Evolutionary conservation across 768 basidiomycete genomes (phyloP).

Genomic region (Pulveroboletus sp.): DNA sequence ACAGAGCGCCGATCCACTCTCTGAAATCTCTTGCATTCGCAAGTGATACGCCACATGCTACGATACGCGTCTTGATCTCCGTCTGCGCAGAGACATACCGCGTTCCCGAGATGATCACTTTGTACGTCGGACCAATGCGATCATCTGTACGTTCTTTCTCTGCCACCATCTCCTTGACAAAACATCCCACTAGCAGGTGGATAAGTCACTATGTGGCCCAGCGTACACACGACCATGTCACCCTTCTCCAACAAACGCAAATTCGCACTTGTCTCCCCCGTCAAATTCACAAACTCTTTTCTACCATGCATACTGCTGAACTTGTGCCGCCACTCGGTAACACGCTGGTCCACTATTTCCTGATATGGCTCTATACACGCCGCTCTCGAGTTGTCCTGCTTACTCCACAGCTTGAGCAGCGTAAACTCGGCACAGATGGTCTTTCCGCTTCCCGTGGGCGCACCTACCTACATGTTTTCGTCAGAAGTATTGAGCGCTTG

Average conservation of each 20-base stretch:
- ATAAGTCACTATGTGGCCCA: conserved; percentile 53
- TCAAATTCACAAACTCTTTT: conserved; percentile 91
- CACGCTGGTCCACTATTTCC: conserved; percentile 93
- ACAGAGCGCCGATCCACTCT: conserved; percentile 95
- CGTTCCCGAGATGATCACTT: conserved; percentile 94
- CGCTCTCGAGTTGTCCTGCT: conserved; percentile 76
- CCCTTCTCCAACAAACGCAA: conserved; percentile 85
- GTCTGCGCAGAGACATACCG: conserved; percentile 95
- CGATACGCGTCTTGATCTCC: conserved; percentile 87
- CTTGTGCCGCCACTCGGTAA: conserved; percentile 85
- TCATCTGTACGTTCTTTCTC: conserved; percentile 92
- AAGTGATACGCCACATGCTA: conserved; percentile 92
- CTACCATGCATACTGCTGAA: conserved; percentile 82
- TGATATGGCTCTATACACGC: conserved; percentile 97
- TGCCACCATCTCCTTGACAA: conserved; percentile 95
- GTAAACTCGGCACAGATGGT: conserved; percentile 98
- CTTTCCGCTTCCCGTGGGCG: conserved; percentile 96
- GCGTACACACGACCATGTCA: conserved; percentile 93
- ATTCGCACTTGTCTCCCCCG: conserved; percentile 93
- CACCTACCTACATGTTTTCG: conserved; percentile 95
- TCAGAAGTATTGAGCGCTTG: conserved; percentile 95
- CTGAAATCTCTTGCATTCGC: conserved; percentile 97
- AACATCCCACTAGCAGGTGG: conserved; percentile 77
- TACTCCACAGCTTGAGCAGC: conserved; percentile 91
- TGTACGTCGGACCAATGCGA: conserved; percentile 96